A percentile compares a stretch with the other conserved stretches of the same genome.
Conservation (phyloP, 169 alveolate species). For the Plasmodium malariae region DNA sequence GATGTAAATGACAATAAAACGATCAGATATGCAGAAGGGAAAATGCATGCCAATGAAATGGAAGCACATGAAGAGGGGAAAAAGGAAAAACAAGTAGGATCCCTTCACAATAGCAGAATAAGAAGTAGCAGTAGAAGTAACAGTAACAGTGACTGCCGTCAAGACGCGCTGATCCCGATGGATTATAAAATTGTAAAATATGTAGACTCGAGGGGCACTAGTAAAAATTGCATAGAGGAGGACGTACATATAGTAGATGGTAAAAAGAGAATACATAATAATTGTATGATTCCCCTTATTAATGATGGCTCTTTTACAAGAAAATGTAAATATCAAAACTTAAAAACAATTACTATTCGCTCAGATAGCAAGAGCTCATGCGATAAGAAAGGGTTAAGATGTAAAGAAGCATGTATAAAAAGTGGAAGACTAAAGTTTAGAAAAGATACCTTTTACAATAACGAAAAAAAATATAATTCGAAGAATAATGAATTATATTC, state of each 20-base stretch:
- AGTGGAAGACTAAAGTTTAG: not conserved
- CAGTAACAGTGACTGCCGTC: not conserved
- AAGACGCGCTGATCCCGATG: not conserved
- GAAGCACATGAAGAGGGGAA: not conserved
- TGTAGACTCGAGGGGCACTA: not conserved
- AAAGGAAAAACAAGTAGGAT: not conserved
- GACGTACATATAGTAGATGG: not conserved
- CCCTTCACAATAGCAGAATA: not conserved
- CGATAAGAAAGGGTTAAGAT: not conserved
- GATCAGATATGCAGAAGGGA: not conserved
- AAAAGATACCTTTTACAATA: not conserved
- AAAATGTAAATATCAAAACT: conserved; percentile 7
- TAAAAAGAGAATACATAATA: not conserved
- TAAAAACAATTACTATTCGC: conserved; percentile 38
- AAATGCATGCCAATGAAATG: not conserved
- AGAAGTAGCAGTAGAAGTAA: not conserved
- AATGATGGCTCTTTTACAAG: not conserved
- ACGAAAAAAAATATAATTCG: not conserved
- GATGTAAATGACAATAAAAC: not conserved
- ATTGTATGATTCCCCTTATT: not conserved
- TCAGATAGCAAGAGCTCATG: conserved; percentile 22
- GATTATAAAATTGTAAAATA: conserved; percentile 10
- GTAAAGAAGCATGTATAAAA: not conserved
- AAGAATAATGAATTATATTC: not conserved
- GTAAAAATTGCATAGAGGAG: not conserved